Evolutionary conservation across 2,329 filamentous ascomycete species (phyloP).

Genomic region (Neonectria faginata): DNA sequence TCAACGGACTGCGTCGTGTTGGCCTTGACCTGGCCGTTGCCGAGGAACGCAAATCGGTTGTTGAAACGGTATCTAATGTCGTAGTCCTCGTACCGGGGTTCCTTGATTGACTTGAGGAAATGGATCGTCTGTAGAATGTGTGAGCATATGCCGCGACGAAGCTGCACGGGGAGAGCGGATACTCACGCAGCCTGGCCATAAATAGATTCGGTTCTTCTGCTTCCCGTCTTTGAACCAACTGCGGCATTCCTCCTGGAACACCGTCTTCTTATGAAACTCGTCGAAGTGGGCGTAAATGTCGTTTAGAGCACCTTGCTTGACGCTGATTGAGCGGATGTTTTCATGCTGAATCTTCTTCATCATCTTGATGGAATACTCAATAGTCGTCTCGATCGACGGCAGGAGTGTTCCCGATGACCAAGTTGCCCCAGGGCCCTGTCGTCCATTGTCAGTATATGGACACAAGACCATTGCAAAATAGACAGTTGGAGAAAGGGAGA

Average conservation of each 20-base stretch:
- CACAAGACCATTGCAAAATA: background rate
- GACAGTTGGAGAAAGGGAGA: background rate
- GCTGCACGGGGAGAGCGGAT: background rate
- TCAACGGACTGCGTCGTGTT: slow-evolving; percentile 53
- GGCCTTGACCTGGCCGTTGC: slow-evolving; percentile 59
- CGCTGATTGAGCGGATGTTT: slow-evolving; percentile 50
- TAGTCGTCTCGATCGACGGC: slow-evolving; percentile 58
- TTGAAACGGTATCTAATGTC: slow-evolving; percentile 49
- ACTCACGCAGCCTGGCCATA: slow-evolving; percentile 51
- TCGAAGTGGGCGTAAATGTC: slow-evolving; percentile 51
- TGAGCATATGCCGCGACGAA: background rate
- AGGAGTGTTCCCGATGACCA: slow-evolving; percentile 58
- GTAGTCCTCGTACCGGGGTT: slow-evolving; percentile 50
- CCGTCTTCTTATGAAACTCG: slow-evolving; percentile 49
- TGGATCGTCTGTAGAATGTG: slow-evolving; percentile 47
- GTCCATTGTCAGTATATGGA: background rate
- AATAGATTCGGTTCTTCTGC: slow-evolving; percentile 49
- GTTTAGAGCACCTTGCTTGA: slow-evolving; percentile 50
- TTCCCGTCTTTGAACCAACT: slow-evolving; percentile 53
- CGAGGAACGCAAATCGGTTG: slow-evolving; percentile 54
- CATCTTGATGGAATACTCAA: slow-evolving; percentile 53
- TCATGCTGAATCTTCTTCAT: slow-evolving; percentile 54
- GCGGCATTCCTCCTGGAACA: slow-evolving; percentile 50
- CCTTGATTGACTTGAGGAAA: slow-evolving; percentile 53
- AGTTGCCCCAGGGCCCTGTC: slow-evolving; percentile 53